These are phyloP conservation scores for Sphagnum tenellum DNA, from an alignment of 225 moss, liverwort and hornwort species.

Conservation along the genomic window DNA sequence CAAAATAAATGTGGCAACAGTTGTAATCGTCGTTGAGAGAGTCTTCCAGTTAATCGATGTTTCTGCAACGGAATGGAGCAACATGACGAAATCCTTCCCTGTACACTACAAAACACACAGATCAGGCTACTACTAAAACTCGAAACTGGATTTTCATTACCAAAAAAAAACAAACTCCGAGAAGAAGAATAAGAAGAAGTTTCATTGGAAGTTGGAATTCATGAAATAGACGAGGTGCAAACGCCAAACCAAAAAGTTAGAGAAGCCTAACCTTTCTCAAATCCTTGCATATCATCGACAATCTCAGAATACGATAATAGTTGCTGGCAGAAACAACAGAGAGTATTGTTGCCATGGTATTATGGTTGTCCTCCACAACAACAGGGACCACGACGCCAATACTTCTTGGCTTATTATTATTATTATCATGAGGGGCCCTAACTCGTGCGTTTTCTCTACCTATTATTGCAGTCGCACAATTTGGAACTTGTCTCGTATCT, in stretches of 20 bases:
- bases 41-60: conserved; percentile 1
- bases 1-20: conserved; percentile 13
- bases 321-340: too few species aligned
- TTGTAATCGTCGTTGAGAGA: conserved; percentile 8
- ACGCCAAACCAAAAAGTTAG: background rate
- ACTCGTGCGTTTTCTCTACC: too few species aligned
- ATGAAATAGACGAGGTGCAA: too few species aligned
- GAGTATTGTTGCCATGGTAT: too few species aligned
- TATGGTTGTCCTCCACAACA: too few species aligned
- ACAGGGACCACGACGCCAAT: too few species aligned
- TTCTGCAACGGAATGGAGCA: background rate
- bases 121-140: background rate
- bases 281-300: background rate
- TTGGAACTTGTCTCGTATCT: too few species aligned
- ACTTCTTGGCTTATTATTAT: too few species aligned
- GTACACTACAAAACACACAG: background rate
- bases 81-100: conserved; percentile 1
- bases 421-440: too few species aligned
- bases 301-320: too few species aligned
- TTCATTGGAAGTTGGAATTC: background rate
- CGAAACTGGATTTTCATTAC: background rate
- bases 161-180: background rate
- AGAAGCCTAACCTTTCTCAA: conserved; percentile 4
- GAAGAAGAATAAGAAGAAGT: background rate
- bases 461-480: too few species aligned